These are phyloP conservation scores for Butyriboletus loyo DNA, from an alignment of 768 basidiomycete genomes.

Conservation along the genomic window DNA sequence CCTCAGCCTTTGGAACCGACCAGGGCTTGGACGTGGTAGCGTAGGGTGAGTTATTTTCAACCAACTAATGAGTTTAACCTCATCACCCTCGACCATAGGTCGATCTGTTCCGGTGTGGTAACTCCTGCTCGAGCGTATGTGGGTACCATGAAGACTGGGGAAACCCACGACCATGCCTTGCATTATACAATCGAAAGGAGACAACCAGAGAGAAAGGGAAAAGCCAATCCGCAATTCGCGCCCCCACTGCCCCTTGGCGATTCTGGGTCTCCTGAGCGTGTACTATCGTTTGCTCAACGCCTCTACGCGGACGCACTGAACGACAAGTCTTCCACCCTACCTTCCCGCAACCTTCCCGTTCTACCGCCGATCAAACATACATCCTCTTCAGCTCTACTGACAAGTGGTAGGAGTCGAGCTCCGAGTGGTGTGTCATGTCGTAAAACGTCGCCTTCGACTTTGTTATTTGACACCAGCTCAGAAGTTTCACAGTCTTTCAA, in stretches of 20 bases:
- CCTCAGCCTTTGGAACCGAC: neutral
- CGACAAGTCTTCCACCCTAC: conserved; percentile 10
- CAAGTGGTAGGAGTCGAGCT: neutral
- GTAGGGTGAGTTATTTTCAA: neutral
- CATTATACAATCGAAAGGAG: conserved; percentile 19
- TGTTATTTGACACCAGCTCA: neutral
- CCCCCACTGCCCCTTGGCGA: neutral
- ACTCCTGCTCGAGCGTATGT: conserved; percentile 25
- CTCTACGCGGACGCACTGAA: conserved; percentile 42
- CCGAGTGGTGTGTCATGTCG: neutral
- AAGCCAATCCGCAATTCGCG: neutral
- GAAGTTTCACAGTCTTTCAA: conserved; percentile 2
- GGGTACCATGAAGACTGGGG: conserved; percentile 9
- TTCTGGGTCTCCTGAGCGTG: conserved; percentile 10
- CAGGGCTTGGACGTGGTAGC: neutral
- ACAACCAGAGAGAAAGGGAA: conserved; percentile 4
- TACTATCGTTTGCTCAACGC: conserved; percentile 38
- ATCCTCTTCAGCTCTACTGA: neutral
- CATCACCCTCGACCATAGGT: conserved; percentile 1
- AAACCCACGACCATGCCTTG: conserved; percentile 6
- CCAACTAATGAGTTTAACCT: neutral
- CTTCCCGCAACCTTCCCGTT: conserved; percentile 3
- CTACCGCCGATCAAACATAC: conserved; percentile 1
- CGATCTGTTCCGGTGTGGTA: conserved; percentile 1
- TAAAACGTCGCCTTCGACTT: conserved; percentile 4